Evolutionary conservation across 1,284 basidiomycete species (phyloP), one percentile per base, ranked within the genome.

Genomic region (Sanghuangporus baumii): DNA sequence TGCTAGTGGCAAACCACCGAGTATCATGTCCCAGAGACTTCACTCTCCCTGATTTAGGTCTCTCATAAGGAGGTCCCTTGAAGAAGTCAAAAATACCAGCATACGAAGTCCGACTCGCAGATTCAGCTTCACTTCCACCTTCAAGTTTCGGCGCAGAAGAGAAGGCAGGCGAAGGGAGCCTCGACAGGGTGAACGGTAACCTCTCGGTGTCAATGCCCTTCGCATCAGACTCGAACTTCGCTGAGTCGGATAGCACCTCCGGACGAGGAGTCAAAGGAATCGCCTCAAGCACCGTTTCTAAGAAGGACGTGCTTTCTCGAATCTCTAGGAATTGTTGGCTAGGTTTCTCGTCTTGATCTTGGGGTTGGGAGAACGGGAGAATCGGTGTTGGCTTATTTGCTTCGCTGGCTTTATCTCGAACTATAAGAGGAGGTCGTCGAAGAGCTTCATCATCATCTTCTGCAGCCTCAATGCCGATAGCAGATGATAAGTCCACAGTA

Each of bases 201-300:
- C 26, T 31, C 26, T 31, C 26, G 26, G 26, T 5, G 3, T 31
- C 26, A 5, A 4, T 3, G 26, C 31, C 16, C 11, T 31, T 55
- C 9, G 23, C 34, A 51, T 20, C 36, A 7, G 55, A 62, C 18
- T 36, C 40, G 2, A 48, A 18, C 20, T 2, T 18, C 14, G 31
- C 12, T 6, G 31, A 43, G 20, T 51, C 55, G 14, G n/a, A n/a
- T 8, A 58, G 3, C 16, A 16, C 43, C 12, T 54, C 56, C 3
- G 61, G 61, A 14, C 56, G 47, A 62, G 61, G 61, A 9, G 61
- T 62, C 16, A 58, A 51, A 3, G 23, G 56, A 20, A 62, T 50
- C 43, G 56, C 34, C 14, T 57, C 57, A 38, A 62, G 51, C 18
- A 6, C 36, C 18, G n/a, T 34, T 18, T 60, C 58, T 8, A 18